Evolutionary conservation across 257 asterid species (phyloP).

Genomic region (Capsicum rhomboideum): DNA sequence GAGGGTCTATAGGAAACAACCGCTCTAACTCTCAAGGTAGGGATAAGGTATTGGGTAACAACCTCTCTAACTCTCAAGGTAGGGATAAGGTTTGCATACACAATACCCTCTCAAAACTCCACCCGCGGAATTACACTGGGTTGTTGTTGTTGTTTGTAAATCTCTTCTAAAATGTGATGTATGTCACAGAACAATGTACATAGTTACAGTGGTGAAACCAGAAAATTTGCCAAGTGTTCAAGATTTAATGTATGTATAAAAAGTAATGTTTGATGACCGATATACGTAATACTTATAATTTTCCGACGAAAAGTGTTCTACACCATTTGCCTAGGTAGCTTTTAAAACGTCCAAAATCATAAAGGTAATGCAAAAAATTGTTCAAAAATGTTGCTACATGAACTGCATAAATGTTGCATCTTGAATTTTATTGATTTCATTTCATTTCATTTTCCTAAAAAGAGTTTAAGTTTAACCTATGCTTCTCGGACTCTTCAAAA

Average conservation of each 20-base stretch:
- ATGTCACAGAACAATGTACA: neutral
- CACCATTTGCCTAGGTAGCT: neutral
- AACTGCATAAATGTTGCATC: neutral
- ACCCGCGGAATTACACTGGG: neutral
- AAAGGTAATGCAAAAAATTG: neutral
- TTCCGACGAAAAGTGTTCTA: neutral
- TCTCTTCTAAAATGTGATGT: neutral
- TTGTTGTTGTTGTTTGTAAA: neutral
- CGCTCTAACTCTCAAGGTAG: neutral
- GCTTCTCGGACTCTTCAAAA: too few relatives aligned
- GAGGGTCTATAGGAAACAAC: neutral
- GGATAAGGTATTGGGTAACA: neutral
- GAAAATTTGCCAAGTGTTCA: neutral
- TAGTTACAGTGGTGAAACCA: neutral
- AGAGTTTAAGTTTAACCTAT: too few relatives aligned
- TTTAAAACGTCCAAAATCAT: neutral
- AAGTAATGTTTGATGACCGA: neutral
- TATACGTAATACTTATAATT: neutral
- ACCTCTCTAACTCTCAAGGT: neutral
- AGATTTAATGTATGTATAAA: too few relatives aligned
- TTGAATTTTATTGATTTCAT: neutral
- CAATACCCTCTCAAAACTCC: neutral
- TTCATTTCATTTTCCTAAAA: neutral
- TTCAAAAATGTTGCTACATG: too few relatives aligned
- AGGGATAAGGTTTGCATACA: neutral